Percentiles rank a stretch among this genome's conserved stretches.
phyloP scores from a whole-genome alignment of 2,329 filamentous ascomycete genomes.

The Hypoxylon sp. region DNA sequence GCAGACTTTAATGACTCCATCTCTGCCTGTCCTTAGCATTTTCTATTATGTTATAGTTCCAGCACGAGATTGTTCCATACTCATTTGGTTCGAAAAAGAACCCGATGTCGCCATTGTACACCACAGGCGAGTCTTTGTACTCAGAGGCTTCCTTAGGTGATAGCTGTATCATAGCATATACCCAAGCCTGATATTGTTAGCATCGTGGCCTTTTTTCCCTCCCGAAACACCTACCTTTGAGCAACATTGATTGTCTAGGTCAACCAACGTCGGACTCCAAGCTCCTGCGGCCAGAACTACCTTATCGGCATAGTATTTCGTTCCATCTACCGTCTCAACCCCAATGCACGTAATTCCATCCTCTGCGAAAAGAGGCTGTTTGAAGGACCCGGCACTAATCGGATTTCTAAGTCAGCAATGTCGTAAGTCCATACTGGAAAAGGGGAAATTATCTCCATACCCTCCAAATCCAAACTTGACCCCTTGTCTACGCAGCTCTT shows the following conservation, averaged over 20 bases:
- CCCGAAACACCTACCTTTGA: slow-evolving; percentile 51
- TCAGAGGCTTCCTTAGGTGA: slow-evolving; percentile 57
- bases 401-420: slow-evolving; percentile 7
- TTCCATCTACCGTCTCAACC: slow-evolving; percentile 59
- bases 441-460: slow-evolving; percentile 40
- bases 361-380: slow-evolving; percentile 57
- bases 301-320: slow-evolving; percentile 60
- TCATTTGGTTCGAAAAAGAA: slow-evolving; percentile 66
- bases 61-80: slow-evolving; percentile 35
- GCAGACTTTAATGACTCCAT: slow-evolving; percentile 57
- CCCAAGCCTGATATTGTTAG: slow-evolving; percentile 58
- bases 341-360: slow-evolving; percentile 58
- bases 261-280: slow-evolving; percentile 57
- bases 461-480: slow-evolving; percentile 60
- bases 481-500: slow-evolving; percentile 56
- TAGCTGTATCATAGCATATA: slow-evolving; percentile 62
- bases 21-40: slow-evolving; percentile 31
- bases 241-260: slow-evolving; percentile 57
- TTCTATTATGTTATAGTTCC: not conserved
- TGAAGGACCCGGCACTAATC: slow-evolving; percentile 61
- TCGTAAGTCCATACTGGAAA: not conserved
- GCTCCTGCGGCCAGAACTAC: slow-evolving; percentile 60
- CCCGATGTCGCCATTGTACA: slow-evolving; percentile 63
- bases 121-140: slow-evolving; percentile 60
- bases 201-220: not conserved